Conservation (phyloP, 768 basidiomycete species). For the Tricholomella constricta region DNA sequence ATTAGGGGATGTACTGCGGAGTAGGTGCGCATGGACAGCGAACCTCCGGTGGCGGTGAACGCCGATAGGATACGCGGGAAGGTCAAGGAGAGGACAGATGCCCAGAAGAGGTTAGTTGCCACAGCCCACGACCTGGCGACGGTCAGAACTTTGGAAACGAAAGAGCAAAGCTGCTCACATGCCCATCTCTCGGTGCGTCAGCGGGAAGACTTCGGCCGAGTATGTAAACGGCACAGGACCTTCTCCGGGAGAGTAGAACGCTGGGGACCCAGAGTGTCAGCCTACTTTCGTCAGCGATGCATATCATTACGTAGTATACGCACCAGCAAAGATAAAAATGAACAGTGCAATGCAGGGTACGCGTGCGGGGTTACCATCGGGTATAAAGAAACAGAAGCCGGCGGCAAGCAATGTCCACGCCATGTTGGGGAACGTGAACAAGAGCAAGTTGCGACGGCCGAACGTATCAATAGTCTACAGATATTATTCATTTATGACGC, state of each 20-base stretch:
- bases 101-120: slow-evolving; percentile 52
- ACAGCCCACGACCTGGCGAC: slow-evolving; percentile 53
- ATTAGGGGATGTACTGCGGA: neutral
- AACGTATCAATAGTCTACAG: slow-evolving; percentile 66
- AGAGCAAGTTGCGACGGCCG: slow-evolving; percentile 73
- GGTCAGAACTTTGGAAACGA: slow-evolving; percentile 20
- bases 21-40: slow-evolving; percentile 19
- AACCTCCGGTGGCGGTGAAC: slow-evolving; percentile 41
- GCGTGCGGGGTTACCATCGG: slow-evolving; percentile 32
- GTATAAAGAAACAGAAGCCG: slow-evolving; percentile 71
- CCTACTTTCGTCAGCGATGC: neutral
- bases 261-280: slow-evolving; percentile 19
- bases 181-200: slow-evolving; percentile 73
- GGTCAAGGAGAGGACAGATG: slow-evolving; percentile 54
- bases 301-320: slow-evolving; percentile 1
- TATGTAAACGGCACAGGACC: slow-evolving; percentile 92
- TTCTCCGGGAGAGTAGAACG: slow-evolving; percentile 82
- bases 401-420: slow-evolving; percentile 71
- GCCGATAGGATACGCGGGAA: slow-evolving; percentile 60
- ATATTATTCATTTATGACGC: neutral
- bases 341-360: slow-evolving; percentile 46
- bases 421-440: slow-evolving; percentile 85
- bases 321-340: slow-evolving; percentile 45
- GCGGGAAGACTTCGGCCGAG: slow-evolving; percentile 89
- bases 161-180: slow-evolving; percentile 37